Conservation (phyloP, 108 stramenopile species). For the Cyclostephanos tholiformis region DNA sequence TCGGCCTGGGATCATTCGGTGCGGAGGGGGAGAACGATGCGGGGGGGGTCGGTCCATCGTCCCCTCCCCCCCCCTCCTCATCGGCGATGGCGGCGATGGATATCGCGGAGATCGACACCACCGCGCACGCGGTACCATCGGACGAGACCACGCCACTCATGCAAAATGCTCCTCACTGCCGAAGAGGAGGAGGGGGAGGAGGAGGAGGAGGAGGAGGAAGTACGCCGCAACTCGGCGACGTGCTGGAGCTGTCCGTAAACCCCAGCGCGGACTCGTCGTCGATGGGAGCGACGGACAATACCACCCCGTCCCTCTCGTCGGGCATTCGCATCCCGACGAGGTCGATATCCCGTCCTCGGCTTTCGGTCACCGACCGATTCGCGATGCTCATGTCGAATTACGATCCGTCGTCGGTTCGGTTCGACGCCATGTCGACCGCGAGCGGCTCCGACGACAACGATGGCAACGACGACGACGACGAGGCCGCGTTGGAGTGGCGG, state of each 20-base stretch:
- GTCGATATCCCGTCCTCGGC: conserved; percentile 12
- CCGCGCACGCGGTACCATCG: too few relatives aligned
- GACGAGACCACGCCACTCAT: too few relatives aligned
- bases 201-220: too few relatives aligned
- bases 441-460: conserved; percentile 16
- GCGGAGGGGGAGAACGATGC: too few relatives aligned
- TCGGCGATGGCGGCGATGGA: too few relatives aligned
- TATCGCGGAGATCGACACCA: too few relatives aligned
- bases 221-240: too few relatives aligned
- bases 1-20: background rate
- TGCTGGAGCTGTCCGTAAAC: background rate
- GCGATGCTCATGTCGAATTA: conserved; percentile 47
- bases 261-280: background rate
- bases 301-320: background rate
- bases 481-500: conserved; percentile 11
- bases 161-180: too few relatives aligned
- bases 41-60: too few relatives aligned
- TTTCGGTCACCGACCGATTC: conserved; percentile 40
- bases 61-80: too few relatives aligned
- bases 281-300: background rate
- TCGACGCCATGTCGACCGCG: conserved; percentile 3
- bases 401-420: conserved; percentile 28
- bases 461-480: conserved; percentile 17
- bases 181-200: too few relatives aligned
- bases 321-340: background rate